phyloP scores from a whole-genome alignment of 345 rosid species.

The Populus pruinosa region DNA sequence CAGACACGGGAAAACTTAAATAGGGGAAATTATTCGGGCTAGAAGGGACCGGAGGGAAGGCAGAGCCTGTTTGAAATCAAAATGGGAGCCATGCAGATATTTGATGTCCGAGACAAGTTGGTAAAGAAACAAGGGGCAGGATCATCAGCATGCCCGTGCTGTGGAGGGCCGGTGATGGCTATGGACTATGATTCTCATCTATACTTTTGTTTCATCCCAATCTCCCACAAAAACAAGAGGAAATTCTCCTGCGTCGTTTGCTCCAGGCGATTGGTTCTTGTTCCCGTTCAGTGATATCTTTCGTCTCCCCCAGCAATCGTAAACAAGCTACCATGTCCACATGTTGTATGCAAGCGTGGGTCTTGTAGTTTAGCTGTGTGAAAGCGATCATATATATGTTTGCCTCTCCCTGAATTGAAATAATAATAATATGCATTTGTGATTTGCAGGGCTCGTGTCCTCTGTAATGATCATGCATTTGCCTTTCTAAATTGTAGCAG shows the following conservation, averaged over 20 bases:
- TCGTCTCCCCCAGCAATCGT: no score
- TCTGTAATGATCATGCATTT: no score
- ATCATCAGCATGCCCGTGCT: slow-evolving; percentile 14
- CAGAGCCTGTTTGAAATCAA: neutral
- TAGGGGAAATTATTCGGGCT: no score
- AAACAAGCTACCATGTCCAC: no score
- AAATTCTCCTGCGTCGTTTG: slow-evolving; percentile 28
- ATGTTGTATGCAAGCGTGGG: no score
- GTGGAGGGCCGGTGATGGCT: slow-evolving; percentile 26
- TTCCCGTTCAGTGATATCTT: slow-evolving; percentile 1
- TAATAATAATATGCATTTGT: no score
- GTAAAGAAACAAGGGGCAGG: slow-evolving; percentile 6
- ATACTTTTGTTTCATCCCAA: slow-evolving; percentile 24
- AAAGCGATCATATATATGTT: neutral
- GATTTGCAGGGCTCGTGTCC: neutral
- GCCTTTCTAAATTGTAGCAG: no score
- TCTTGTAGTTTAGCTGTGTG: neutral
- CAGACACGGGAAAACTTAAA: no score
- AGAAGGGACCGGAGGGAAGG: neutral
- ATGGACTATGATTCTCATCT: slow-evolving; percentile 17
- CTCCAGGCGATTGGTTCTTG: slow-evolving; percentile 27
- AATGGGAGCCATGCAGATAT: slow-evolving; percentile 17
- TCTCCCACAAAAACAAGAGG: slow-evolving; percentile 23
- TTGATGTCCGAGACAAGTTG: slow-evolving; percentile 24
- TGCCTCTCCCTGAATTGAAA: no score